Conservation (phyloP, 2,329 filamentous ascomycete genomes). For the Parasarocladium wereldwijsianum region DNA sequence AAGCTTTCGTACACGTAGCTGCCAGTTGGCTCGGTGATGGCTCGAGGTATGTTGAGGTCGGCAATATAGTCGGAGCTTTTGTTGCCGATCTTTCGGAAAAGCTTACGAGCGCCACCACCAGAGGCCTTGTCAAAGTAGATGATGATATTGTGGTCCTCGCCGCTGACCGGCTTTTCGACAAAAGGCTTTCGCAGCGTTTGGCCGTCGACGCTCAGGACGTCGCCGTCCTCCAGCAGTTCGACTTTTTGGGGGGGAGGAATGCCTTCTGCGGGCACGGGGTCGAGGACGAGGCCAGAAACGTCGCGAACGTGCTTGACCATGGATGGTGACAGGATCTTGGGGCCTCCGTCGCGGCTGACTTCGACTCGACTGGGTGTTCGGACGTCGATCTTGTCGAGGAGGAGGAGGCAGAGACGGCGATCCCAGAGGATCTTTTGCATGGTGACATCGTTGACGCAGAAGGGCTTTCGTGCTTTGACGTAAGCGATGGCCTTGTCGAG, state of each 20-base stretch:
- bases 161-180: conserved; percentile 95
- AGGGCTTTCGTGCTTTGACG: conserved; percentile 81
- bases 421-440: conserved; percentile 99
- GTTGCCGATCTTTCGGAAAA: conserved; percentile 96
- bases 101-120: conserved; percentile 75
- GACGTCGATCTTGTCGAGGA: conserved; percentile 80
- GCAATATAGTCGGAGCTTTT: conserved; percentile 93
- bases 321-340: conserved; percentile 61
- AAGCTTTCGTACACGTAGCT: conserved; percentile 98
- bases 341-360: conserved; percentile 86
- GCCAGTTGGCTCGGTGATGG: conserved; percentile 62
- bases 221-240: conserved; percentile 77
- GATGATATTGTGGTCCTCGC: conserved; percentile 96
- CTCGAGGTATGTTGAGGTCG: conserved; percentile 60
- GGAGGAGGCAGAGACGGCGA: conserved; percentile 71
- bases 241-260: conserved; percentile 46
- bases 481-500: conserved; percentile 96
- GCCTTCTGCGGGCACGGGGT: conserved; percentile 21
- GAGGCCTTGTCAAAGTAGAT: conserved; percentile 87
- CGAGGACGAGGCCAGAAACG: conserved; percentile 61
- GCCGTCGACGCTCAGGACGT: conserved; percentile 80
- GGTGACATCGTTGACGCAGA: conserved; percentile 91
- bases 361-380: conserved; percentile 80
- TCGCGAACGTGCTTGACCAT: conserved; percentile 68
- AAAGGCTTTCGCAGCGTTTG: conserved; percentile 76